phyloP scores from a whole-genome alignment of 1,139 yeast genomes.

The Geotrichum carabidarum region DNA sequence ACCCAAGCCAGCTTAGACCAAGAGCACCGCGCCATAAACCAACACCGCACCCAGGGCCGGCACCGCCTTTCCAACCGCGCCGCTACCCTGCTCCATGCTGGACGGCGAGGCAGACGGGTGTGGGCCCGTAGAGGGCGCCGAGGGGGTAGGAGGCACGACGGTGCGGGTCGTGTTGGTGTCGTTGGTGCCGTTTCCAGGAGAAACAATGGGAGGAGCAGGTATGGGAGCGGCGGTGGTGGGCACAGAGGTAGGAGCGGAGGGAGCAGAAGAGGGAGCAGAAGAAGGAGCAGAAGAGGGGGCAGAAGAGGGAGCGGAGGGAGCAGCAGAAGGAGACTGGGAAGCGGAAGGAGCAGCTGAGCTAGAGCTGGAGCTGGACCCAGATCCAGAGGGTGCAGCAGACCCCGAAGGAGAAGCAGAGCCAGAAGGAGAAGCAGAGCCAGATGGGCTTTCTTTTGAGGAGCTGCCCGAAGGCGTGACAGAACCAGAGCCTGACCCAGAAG shows the following conservation, averaged over 20 bases:
- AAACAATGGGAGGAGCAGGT: slow-evolving; percentile 11
- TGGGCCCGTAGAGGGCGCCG: slow-evolving; percentile 27
- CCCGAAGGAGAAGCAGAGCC: neutral
- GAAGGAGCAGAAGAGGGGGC: slow-evolving; percentile 23
- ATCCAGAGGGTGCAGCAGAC: slow-evolving; percentile 1
- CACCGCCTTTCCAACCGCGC: neutral
- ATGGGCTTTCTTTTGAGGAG: slow-evolving; percentile 18
- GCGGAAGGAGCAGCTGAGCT: slow-evolving; percentile 15
- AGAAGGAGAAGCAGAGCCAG: slow-evolving; percentile 1
- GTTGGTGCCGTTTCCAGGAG: neutral
- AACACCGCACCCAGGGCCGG: slow-evolving; percentile 12
- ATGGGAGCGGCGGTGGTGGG: slow-evolving; percentile 5
- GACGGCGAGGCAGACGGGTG: slow-evolving; percentile 9
- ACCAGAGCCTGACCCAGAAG: slow-evolving; percentile 2
- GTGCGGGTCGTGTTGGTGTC: slow-evolving; percentile 21
- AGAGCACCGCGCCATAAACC: slow-evolving; percentile 7
- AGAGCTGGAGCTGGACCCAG: slow-evolving; percentile 1
- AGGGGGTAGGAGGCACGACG: slow-evolving; percentile 22
- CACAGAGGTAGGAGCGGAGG: neutral
- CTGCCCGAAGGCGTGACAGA: slow-evolving; percentile 10
- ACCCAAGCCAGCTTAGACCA: neutral
- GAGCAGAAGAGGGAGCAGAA: neutral
- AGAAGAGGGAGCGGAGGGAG: slow-evolving; percentile 24
- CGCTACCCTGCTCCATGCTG: neutral
- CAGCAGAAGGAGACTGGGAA: slow-evolving; percentile 7